These are phyloP conservation scores for Scytalidium sp. DNA, from an alignment of 2,329 filamentous ascomycete genomes.

Conservation along the genomic window DNA sequence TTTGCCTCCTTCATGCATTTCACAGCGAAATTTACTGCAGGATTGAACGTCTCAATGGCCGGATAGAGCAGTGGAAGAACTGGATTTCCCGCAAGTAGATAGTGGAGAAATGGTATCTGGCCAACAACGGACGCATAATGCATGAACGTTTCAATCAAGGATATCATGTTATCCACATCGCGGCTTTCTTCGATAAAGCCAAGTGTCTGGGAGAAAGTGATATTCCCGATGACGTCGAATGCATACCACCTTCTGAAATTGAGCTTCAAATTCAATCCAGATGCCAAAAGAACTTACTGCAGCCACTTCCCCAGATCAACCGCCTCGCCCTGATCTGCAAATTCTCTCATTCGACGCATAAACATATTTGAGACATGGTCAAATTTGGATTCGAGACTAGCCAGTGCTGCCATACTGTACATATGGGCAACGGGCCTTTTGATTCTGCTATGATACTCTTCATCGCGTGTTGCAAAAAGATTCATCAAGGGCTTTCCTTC, in stretches of 20 bases:
- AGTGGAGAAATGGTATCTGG: conserved; percentile 3
- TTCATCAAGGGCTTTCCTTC: background rate
- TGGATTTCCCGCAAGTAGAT: conserved; percentile 5
- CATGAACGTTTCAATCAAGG: background rate
- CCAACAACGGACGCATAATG: conserved; percentile 3
- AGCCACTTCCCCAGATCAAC: conserved; percentile 5
- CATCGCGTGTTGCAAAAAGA: conserved; percentile 3
- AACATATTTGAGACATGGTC: no score
- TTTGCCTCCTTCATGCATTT: conserved; percentile 1
- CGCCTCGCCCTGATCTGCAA: no score
- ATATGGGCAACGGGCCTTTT: background rate
- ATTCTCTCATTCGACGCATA: no score
- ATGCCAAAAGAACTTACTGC: background rate
- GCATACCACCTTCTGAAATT: conserved; percentile 5
- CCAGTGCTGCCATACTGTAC: conserved; percentile 1
- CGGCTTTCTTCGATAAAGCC: conserved; percentile 9
- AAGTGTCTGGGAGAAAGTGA: conserved; percentile 9
- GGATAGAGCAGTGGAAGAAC: background rate
- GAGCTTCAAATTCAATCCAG: background rate
- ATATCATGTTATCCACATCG: conserved; percentile 9
- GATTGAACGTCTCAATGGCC: background rate
- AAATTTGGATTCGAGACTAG: background rate
- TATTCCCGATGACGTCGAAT: conserved; percentile 9
- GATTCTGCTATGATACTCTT: background rate
- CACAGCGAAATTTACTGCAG: background rate